phyloP scores from a whole-genome alignment of 768 basidiomycete genomes.

The Cubamyces sp. region DNA sequence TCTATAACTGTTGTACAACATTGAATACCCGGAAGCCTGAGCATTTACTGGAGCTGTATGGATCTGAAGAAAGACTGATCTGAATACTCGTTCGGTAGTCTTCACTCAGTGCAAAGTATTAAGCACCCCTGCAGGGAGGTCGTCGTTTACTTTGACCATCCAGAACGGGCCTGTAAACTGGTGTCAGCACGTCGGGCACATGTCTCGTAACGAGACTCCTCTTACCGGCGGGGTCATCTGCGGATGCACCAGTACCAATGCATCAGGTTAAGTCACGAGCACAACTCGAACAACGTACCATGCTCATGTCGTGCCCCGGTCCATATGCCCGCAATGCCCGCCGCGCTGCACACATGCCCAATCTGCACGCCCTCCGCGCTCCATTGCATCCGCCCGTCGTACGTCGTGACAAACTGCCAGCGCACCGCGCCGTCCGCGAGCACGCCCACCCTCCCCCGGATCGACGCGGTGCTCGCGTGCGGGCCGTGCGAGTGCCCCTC shows the following conservation, averaged over 20 bases:
- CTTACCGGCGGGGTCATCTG: constrained; percentile 71
- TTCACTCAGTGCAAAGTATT: constrained; percentile 19
- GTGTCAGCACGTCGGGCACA: neutral
- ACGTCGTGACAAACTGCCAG: constrained; percentile 58
- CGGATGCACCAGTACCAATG: neutral
- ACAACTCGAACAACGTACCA: constrained; percentile 38
- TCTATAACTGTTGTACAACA: too few species aligned
- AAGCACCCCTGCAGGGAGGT: constrained; percentile 32
- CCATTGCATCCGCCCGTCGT: constrained; percentile 60
- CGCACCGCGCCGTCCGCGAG: constrained; percentile 39
- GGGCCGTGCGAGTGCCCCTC: constrained; percentile 35
- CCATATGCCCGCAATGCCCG: constrained; percentile 73
- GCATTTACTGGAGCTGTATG: too few species aligned
- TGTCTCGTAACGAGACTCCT: neutral
- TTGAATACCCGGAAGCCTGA: too few species aligned
- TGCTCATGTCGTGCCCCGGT: constrained; percentile 62
- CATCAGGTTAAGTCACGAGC: neutral
- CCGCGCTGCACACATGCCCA: constrained; percentile 65
- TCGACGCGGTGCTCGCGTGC: constrained; percentile 33
- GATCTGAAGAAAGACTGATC: too few species aligned
- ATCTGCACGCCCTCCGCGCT: constrained; percentile 71
- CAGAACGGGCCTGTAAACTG: constrained; percentile 63
- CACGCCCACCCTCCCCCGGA: constrained; percentile 41
- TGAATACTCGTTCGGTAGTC: too few species aligned
- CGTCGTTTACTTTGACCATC: constrained; percentile 59